A percentile compares a stretch with the other conserved stretches of the same genome.
Conservation (phyloP, 2,329 filamentous ascomycete genomes). For the Venturia carpophila region DNA sequence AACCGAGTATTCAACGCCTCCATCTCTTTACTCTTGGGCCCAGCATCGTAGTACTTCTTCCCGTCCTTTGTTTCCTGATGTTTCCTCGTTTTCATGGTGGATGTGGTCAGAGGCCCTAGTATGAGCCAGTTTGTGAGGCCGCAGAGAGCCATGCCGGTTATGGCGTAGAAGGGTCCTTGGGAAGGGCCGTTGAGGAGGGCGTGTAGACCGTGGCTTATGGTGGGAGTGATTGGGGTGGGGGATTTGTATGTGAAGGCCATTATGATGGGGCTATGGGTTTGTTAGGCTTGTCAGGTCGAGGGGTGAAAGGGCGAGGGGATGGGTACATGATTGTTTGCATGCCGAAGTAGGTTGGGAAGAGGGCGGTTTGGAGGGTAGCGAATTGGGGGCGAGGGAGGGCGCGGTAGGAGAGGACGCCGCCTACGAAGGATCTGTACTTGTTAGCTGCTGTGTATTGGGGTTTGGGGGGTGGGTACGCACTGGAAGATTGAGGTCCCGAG, state of each 20-base stretch:
- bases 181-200: constrained; percentile 20
- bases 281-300: neutral
- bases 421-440: constrained; percentile 61
- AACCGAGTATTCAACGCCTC: constrained; percentile 48
- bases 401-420: constrained; percentile 66
- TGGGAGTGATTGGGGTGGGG: constrained; percentile 67
- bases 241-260: constrained; percentile 73
- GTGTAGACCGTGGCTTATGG: constrained; percentile 36
- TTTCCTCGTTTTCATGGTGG: constrained; percentile 66
- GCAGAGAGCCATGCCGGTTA: constrained; percentile 61
- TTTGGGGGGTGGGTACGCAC: neutral
- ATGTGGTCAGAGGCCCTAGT: constrained; percentile 67
- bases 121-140: constrained; percentile 63
- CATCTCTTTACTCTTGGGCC: constrained; percentile 82
- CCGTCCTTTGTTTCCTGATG: constrained; percentile 83
- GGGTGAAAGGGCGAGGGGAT: neutral
- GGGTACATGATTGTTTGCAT: constrained; percentile 60
- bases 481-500: constrained; percentile 74
- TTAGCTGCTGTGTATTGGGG: neutral
- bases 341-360: constrained; percentile 84
- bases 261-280: constrained; percentile 45
- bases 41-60: constrained; percentile 70
- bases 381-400: constrained; percentile 74
- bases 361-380: constrained; percentile 65
- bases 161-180: constrained; percentile 41